Base-by-base conservation (phyloP, 1,284 basidiomycete species). In the Leccinum griseonigrum region DNA sequence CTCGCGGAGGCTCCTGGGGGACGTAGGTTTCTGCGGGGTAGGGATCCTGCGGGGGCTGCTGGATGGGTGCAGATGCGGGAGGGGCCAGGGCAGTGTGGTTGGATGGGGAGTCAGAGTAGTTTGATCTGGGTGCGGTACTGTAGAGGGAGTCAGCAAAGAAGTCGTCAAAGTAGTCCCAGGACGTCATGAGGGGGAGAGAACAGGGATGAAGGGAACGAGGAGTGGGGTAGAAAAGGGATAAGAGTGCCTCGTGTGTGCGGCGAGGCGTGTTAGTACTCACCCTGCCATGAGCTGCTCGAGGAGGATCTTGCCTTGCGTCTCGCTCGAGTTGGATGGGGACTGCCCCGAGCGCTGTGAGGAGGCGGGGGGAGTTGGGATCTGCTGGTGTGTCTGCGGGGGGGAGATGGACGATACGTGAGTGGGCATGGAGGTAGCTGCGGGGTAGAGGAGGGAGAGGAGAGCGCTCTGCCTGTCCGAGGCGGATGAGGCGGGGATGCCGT, bases 201-300 rank as follows among this genome's bases (percentile, higher is more conserved):
- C 48, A 50, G 68, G 58, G 52, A 22, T 26, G 28, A 38, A 18
- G 38, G 40, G 18, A 2, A 55, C 36, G 13, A 46, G 40, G 18
- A 46, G n/a, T 22, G 40, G 36, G 60, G 56, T 63, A 66, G 67
- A 72, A 72, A 69, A 68, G 67, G 70, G 13, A 29, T 6, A 9
- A n/a, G 51, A n/a, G 9, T 1, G 66, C 71, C 71, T 72, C 73
- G 71, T 75, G 71, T 60, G 48, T 22, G 51, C 5, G 61, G 72
- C 43, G 73, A 74, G 70, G 70, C 64, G 43, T 43, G 58, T 46
- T 28, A 51, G 66, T 31, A 80, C 87, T 78, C 71, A 92, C 90
- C 88, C 86, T 62, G 85, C 80, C 86, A 92, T 90, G 63, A 92
- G 78, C 71, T 91, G 88, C 67, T 92, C 91, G 61, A 92, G 75